Percentiles rank a stretch among this genome's conserved stretches.
These are phyloP conservation scores for Aspergillus floridensis DNA, from an alignment of 2,329 filamentous ascomycete genomes.

Conservation along the genomic window DNA sequence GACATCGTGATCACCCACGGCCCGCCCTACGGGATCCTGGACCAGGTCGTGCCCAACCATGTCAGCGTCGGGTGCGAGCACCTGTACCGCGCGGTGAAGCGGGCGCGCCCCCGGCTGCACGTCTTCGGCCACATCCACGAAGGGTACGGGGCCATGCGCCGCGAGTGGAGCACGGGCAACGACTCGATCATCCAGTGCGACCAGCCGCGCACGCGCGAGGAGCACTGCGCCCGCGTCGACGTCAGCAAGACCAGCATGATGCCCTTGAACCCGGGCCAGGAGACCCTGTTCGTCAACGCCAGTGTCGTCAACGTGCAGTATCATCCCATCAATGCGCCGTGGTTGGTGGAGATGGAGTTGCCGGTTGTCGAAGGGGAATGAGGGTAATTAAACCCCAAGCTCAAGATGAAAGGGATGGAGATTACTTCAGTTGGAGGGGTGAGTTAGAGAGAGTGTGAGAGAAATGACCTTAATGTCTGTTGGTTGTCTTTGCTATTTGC, in stretches of 20 bases:
- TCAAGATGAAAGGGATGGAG: too few relatives aligned
- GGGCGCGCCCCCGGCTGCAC: slow-evolving; percentile 55
- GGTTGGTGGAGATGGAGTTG: slow-evolving; percentile 56
- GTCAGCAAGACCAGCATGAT: slow-evolving; percentile 26
- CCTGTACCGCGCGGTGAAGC: slow-evolving; percentile 51
- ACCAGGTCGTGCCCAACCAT: slow-evolving; percentile 35
- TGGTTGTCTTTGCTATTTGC: background rate
- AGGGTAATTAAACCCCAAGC: too few relatives aligned
- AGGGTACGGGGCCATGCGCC: slow-evolving; percentile 48
- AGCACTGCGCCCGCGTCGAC: slow-evolving; percentile 36
- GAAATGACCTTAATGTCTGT: too few relatives aligned
- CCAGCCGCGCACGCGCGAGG: slow-evolving; percentile 28
- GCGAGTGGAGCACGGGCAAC: slow-evolving; percentile 19
- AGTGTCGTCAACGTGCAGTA: slow-evolving; percentile 55
- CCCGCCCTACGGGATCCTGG: slow-evolving; percentile 53
- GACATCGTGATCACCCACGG: slow-evolving; percentile 64
- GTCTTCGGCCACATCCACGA: slow-evolving; percentile 65
- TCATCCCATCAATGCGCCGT: slow-evolving; percentile 52
- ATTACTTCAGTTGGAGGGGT: background rate
- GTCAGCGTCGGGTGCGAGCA: slow-evolving; percentile 55
- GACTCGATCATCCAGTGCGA: slow-evolving; percentile 23
- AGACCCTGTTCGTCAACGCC: slow-evolving; percentile 59
- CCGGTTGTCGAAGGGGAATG: slow-evolving; percentile 18
- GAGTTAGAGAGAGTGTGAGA: too few relatives aligned
- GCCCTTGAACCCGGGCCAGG: slow-evolving; percentile 44